A percentile compares a stretch with the other conserved stretches of the same genome.
phyloP scores from a whole-genome alignment of 1,284 basidiomycete species.

The Cutaneotrichosporon daszewskae region DNA sequence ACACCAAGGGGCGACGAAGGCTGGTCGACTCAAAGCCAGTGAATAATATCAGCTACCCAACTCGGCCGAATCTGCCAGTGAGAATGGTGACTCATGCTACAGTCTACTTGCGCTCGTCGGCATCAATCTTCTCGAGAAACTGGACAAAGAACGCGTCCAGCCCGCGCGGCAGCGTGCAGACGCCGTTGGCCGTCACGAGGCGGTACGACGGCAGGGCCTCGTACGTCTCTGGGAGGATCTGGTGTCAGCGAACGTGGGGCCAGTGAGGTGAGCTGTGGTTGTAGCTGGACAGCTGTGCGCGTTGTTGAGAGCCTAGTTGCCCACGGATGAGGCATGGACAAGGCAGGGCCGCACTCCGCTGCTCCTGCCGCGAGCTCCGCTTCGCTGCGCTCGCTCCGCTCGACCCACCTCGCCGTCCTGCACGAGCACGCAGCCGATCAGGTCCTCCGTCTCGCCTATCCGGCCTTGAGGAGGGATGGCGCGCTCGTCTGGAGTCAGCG shows the following conservation, averaged over 20 bases:
- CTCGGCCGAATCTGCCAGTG: too few species aligned
- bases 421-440: slow-evolving; percentile 45
- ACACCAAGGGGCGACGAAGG: too few species aligned
- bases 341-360: too few species aligned
- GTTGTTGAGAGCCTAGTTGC: too few species aligned
- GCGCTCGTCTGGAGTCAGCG: slow-evolving; percentile 37
- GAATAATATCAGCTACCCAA: too few species aligned
- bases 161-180: slow-evolving; percentile 35
- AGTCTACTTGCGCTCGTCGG: slow-evolving; percentile 18
- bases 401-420: slow-evolving; percentile 40
- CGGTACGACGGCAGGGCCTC: slow-evolving; percentile 42
- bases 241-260: not conserved
- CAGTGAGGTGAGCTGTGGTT: too few species aligned
- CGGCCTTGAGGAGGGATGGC: slow-evolving; percentile 42
- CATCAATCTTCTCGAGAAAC: slow-evolving; percentile 27
- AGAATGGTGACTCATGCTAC: too few species aligned
- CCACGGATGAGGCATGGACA: too few species aligned
- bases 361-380: too few species aligned
- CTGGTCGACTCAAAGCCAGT: too few species aligned
- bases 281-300: too few species aligned
- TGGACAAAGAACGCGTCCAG: slow-evolving; percentile 38
- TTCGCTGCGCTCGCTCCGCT: too few species aligned
- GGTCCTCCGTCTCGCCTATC: slow-evolving; percentile 47
- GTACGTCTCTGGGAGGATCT: slow-evolving; percentile 42
- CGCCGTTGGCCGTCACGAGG: slow-evolving; percentile 40